Evolutionary conservation across 805 yeast genomes (phyloP).

Genomic region (Tetrapisispora arboricola): DNA sequence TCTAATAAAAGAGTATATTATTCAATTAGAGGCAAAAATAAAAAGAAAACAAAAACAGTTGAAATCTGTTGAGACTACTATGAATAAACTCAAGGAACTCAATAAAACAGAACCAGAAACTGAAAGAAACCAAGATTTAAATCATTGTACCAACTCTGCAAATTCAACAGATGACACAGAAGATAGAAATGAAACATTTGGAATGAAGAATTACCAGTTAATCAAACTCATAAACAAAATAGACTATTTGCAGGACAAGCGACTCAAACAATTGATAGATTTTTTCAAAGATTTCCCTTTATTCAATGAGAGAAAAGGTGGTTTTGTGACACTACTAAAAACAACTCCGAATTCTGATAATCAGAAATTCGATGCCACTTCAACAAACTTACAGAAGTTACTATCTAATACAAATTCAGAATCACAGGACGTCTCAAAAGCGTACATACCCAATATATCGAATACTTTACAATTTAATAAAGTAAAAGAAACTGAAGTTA

Average conservation of each 20-base stretch:
- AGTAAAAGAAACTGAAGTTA: conserved; percentile 6
- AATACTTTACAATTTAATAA: conserved; percentile 4
- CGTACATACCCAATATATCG: no score
- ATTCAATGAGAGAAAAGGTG: conserved; percentile 3
- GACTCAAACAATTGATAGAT: conserved; percentile 12
- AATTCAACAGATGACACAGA: background rate
- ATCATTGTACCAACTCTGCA: background rate
- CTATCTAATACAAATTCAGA: background rate
- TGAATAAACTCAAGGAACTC: background rate
- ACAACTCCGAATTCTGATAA: no score
- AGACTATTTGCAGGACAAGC: conserved; percentile 10
- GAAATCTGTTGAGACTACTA: background rate
- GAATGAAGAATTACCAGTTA: conserved; percentile 17
- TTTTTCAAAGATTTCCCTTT: conserved; percentile 10
- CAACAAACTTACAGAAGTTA: no score
- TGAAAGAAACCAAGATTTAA: background rate
- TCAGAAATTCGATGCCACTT: no score
- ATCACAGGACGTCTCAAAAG: no score
- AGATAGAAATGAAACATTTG: conserved; percentile 15
- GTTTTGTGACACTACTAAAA: background rate
- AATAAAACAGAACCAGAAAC: background rate
- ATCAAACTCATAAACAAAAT: conserved; percentile 12
- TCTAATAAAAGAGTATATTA: conserved; percentile 4
- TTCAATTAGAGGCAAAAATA: conserved; percentile 3
- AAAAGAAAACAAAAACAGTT: conserved; percentile 1